phyloP scores from a whole-genome alignment of 148 eudicot species.

The Drosera capensis region DNA sequence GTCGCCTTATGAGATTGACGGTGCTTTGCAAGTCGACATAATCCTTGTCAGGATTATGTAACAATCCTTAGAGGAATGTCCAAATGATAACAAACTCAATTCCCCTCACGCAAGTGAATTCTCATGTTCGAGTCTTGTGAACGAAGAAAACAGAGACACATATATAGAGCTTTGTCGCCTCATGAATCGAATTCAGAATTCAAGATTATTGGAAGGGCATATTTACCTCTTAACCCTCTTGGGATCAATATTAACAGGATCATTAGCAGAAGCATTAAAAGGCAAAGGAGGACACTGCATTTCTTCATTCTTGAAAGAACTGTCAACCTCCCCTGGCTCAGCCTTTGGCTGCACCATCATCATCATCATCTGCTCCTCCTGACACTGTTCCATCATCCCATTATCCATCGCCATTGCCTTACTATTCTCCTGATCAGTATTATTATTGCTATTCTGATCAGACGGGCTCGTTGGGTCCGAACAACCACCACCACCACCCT shows the following conservation, averaged over 20 bases:
- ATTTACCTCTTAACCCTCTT: slow-evolving; percentile 79
- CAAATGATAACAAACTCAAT: no score
- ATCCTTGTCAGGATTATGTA: no score
- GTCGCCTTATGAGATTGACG: no score
- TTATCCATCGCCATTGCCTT: slow-evolving; percentile 3
- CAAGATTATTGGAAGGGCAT: not conserved
- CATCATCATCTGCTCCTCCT: not conserved
- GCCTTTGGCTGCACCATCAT: slow-evolving; percentile 19
- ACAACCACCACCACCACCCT: no score
- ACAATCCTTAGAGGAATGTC: no score
- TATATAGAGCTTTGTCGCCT: no score
- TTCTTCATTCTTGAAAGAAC: slow-evolving; percentile 13
- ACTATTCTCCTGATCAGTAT: slow-evolving; percentile 7
- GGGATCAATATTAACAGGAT: slow-evolving; percentile 38
- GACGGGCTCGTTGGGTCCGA: slow-evolving; percentile 40
- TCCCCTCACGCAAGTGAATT: no score
- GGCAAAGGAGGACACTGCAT: not conserved
- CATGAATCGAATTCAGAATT: not conserved
- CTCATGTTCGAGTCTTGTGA: no score
- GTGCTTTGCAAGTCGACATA: no score
- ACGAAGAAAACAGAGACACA: no score
- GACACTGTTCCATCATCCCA: no score
- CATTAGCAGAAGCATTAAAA: slow-evolving; percentile 1
- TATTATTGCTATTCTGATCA: slow-evolving; percentile 26
- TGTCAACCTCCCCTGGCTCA: slow-evolving; percentile 61